Evolutionary conservation across 2,329 filamentous ascomycete genomes (phyloP).

Genomic region (Xylariaceae sp.): DNA sequence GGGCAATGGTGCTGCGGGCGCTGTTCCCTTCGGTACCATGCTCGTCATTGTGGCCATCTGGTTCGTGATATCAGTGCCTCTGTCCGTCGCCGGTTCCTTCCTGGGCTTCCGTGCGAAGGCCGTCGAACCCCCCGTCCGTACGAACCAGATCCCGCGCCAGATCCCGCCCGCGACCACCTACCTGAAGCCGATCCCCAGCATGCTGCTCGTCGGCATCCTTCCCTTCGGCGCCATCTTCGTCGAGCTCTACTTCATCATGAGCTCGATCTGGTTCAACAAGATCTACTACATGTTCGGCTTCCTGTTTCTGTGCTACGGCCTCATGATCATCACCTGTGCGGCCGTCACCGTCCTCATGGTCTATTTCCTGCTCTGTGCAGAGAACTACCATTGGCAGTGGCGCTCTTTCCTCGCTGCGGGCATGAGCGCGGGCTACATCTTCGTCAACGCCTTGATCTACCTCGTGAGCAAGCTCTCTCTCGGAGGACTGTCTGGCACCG

Average conservation of each 20-base stretch:
- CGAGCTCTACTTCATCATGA: slow-evolving; percentile 99
- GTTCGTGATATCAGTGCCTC: slow-evolving; percentile 92
- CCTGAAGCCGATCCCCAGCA: slow-evolving; percentile 79
- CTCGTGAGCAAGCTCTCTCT: slow-evolving; percentile 85
- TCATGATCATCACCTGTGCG: slow-evolving; percentile 94
- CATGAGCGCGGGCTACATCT: slow-evolving; percentile 86
- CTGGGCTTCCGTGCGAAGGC: slow-evolving; percentile 73
- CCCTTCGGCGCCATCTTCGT: slow-evolving; percentile 97
- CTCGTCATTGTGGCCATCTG: slow-evolving; percentile 87
- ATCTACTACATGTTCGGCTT: slow-evolving; percentile 99
- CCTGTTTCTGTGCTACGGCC: slow-evolving; percentile 91
- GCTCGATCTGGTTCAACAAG: slow-evolving; percentile 95
- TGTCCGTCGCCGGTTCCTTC: slow-evolving; percentile 89
- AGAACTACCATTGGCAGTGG: slow-evolving; percentile 99
- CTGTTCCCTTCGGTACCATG: slow-evolving; percentile 96
- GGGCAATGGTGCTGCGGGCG: slow-evolving; percentile 86
- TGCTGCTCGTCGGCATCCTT: slow-evolving; percentile 85
- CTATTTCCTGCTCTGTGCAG: slow-evolving; percentile 91
- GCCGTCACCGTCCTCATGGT: slow-evolving; percentile 90
- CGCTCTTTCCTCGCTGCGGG: slow-evolving; percentile 87
- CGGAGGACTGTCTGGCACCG: slow-evolving; percentile 75
- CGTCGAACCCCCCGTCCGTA: slow-evolving; percentile 77
- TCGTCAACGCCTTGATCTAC: slow-evolving; percentile 84
- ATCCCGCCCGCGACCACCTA: slow-evolving; percentile 82
- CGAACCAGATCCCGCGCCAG: slow-evolving; percentile 96